Percentiles rank a stretch among this genome's conserved stretches.
phyloP scores from a whole-genome alignment of 768 basidiomycete species.

The Goffeauzyma gilvescens region DNA sequence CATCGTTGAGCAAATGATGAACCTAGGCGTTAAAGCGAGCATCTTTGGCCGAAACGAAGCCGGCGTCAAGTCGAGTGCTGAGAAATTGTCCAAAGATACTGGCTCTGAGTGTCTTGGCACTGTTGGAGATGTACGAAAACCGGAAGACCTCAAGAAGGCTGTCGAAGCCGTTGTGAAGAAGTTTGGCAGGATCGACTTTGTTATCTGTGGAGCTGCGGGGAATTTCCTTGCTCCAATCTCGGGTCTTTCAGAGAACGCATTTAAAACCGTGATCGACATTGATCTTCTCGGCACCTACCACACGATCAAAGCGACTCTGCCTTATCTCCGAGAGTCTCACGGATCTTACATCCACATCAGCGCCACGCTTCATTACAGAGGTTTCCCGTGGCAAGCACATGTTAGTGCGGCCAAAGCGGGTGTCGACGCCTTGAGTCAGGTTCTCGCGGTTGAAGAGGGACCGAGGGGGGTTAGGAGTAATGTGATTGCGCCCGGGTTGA shows the following conservation, averaged over 20 bases:
- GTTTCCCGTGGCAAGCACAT: constrained; percentile 73
- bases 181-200: constrained; percentile 81
- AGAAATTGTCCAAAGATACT: constrained; percentile 50
- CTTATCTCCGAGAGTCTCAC: constrained; percentile 47
- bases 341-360: constrained; percentile 81
- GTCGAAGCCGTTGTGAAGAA: constrained; percentile 52
- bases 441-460: constrained; percentile 81
- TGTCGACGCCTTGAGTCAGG: constrained; percentile 69
- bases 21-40: constrained; percentile 50
- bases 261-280: constrained; percentile 81
- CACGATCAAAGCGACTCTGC: constrained; percentile 79
- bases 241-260: constrained; percentile 68
- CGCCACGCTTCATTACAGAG: constrained; percentile 67
- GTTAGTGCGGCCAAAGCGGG: constrained; percentile 90
- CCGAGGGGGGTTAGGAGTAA: constrained; percentile 80
- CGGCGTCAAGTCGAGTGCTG: constrained; percentile 38
- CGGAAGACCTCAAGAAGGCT: constrained; percentile 51
- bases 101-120: constrained; percentile 52
- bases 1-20: constrained; percentile 66
- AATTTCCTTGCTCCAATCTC: constrained; percentile 84
- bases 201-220: constrained; percentile 91
- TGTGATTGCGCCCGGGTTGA: constrained; percentile 38
- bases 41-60: constrained; percentile 77
- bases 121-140: constrained; percentile 66
- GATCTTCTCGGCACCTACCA: constrained; percentile 86